Evolutionary conservation across 2,329 filamentous ascomycete species (phyloP).

Genomic region (Epichloe gansuensis): DNA sequence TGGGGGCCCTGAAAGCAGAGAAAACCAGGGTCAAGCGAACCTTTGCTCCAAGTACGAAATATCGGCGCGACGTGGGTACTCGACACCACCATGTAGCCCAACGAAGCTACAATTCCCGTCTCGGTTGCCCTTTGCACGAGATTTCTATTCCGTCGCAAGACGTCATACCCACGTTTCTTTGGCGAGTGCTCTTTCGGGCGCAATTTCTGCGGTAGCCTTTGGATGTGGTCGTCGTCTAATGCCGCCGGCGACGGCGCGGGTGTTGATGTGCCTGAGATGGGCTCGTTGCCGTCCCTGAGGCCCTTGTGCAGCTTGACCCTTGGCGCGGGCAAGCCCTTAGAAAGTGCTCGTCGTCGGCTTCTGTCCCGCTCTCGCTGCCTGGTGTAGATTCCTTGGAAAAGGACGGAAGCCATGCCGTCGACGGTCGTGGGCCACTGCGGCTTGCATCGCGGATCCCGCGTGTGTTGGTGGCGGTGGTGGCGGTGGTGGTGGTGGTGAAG

Average conservation of each 20-base stretch:
- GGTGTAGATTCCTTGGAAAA: slow-evolving; percentile 43
- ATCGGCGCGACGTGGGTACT: slow-evolving; percentile 35
- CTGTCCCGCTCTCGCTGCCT: slow-evolving; percentile 81
- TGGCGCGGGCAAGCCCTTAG: slow-evolving; percentile 77
- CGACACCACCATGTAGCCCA: slow-evolving; percentile 35
- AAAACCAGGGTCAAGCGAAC: slow-evolving; percentile 18
- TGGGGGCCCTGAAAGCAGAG: not conserved
- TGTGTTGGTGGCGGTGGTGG: slow-evolving; percentile 4
- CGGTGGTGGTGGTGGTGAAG: slow-evolving; percentile 12
- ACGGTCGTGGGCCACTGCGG: slow-evolving; percentile 12
- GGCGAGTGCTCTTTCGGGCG: slow-evolving; percentile 8
- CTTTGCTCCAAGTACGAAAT: slow-evolving; percentile 34
- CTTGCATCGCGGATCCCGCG: slow-evolving; percentile 7
- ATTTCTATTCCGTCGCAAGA: slow-evolving; percentile 34
- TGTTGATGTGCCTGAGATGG: slow-evolving; percentile 41
- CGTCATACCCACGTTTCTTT: slow-evolving; percentile 13
- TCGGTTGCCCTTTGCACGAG: slow-evolving; percentile 41
- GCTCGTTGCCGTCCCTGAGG: slow-evolving; percentile 48
- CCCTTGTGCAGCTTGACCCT: slow-evolving; percentile 65
- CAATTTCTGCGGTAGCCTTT: slow-evolving; percentile 11
- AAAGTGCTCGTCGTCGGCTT: slow-evolving; percentile 88
- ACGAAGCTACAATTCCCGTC: slow-evolving; percentile 34
- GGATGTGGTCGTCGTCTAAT: slow-evolving; percentile 28
- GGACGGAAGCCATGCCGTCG: slow-evolving; percentile 14
- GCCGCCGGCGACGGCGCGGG: slow-evolving; percentile 39